A percentile compares a stretch with the other conserved stretches of the same genome.
phyloP scores from a whole-genome alignment of 2,329 filamentous ascomycete genomes.

The Phyllosticta citrichinensis region DNA sequence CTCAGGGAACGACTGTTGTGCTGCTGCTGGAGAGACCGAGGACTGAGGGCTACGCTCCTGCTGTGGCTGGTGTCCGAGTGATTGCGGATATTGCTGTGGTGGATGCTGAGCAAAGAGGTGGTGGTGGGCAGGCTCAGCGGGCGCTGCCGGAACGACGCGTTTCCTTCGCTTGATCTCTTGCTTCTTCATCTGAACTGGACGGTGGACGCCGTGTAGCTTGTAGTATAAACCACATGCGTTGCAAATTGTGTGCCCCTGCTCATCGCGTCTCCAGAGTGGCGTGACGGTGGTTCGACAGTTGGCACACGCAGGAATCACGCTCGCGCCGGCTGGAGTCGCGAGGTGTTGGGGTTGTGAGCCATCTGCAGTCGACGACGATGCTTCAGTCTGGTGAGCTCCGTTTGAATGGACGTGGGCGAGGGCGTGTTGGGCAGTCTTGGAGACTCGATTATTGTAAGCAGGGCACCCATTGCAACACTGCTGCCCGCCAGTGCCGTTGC shows the following conservation, averaged over 20 bases:
- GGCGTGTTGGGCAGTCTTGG: constrained; percentile 70
- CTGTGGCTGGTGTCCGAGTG: background rate
- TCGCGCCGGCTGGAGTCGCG: constrained; percentile 34
- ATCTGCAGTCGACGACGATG: constrained; percentile 3
- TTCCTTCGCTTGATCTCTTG: constrained; percentile 93
- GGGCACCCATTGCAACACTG: constrained; percentile 93
- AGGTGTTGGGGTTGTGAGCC: constrained; percentile 14
- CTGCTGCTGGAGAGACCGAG: constrained; percentile 1
- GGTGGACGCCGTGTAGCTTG: constrained; percentile 87
- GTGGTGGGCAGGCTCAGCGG: constrained; percentile 2
- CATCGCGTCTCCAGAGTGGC: constrained; percentile 88
- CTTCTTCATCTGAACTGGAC: constrained; percentile 98
- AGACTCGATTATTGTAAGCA: constrained; percentile 92
- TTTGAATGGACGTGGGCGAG: constrained; percentile 30
- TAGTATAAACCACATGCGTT: constrained; percentile 88
- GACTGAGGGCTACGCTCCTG: constrained; percentile 4
- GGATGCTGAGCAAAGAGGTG: constrained; percentile 9
- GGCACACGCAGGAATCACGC: constrained; percentile 79
- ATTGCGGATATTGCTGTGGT: constrained; percentile 5
- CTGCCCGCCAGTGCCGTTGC: constrained; percentile 91
- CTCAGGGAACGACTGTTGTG: constrained; percentile 5
- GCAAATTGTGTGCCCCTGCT: constrained; percentile 92
- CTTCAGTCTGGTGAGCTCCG: constrained; percentile 25
- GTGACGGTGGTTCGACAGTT: constrained; percentile 97
- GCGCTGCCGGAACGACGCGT: constrained; percentile 60